Conservation (phyloP, 495 filamentous ascomycete species). For the Aspergillus biplanus region DNA sequence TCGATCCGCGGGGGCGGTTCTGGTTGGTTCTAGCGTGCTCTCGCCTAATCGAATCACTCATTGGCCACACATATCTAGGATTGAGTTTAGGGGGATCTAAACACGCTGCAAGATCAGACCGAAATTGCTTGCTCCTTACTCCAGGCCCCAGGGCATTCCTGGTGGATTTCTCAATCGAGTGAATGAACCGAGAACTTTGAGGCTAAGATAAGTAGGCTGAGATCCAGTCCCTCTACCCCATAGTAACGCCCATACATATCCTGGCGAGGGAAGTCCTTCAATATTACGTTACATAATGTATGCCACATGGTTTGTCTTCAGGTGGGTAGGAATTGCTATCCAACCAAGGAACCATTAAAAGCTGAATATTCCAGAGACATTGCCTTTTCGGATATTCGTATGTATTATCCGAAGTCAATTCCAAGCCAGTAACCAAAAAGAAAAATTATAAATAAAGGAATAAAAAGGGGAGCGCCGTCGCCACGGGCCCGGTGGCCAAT, state of each 20-base stretch:
- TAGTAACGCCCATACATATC: too few species aligned
- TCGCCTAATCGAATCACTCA: neutral
- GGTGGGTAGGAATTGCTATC: neutral
- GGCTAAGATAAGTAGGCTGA: too few species aligned
- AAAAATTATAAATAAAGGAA: neutral
- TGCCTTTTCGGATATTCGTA: neutral
- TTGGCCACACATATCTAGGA: conserved; percentile 4
- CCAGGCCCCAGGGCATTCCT: too few species aligned
- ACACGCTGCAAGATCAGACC: too few species aligned
- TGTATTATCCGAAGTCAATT: neutral
- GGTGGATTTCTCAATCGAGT: too few species aligned
- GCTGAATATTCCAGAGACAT: neutral
- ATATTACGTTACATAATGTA: conserved; percentile 6
- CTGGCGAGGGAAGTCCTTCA: too few species aligned
- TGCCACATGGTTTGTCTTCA: neutral
- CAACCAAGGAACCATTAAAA: neutral
- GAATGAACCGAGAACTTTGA: too few species aligned
- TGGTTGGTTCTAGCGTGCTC: conserved; percentile 18
- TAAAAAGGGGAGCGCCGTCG: neutral
- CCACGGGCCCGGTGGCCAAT: conserved; percentile 1
- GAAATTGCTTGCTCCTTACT: too few species aligned
- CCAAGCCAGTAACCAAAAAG: neutral
- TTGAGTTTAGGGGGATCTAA: neutral
- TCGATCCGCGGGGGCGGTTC: conserved; percentile 18
- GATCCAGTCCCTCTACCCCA: too few species aligned